Evolutionary conservation across 2,329 filamentous ascomycete genomes (phyloP), one percentile per base, ranked within the genome.

Genomic region (Verticillium tricorpus): DNA sequence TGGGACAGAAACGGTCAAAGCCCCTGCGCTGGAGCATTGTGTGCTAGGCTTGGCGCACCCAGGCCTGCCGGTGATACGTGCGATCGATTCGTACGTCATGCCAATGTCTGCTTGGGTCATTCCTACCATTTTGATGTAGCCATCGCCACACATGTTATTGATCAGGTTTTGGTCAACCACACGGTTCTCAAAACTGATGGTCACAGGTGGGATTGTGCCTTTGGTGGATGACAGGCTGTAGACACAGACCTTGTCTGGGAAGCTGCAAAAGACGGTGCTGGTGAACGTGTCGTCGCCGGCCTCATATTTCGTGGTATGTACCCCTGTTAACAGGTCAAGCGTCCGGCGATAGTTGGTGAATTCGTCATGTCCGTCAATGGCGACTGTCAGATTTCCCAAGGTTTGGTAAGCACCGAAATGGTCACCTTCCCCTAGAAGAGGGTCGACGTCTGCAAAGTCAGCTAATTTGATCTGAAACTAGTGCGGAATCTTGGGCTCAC

Each of bases 341-440:
- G 69, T 71, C 12, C 80, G 67, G n/a, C 69, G 75, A 60, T 82
- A 82, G 3, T 67, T 69, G 3, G 67, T 67, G 8, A 69, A 67
- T 1, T 69, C 61, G 4, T 60, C 63, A 0, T 77, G 61, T 3
- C 70, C 73, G 0, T 71, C 69, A 3, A 82, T 70, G 0, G 65
- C 60, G 0, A 84, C 71, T 0, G 74, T 77, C 1, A 84, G 60
- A 61, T 83, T 83, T 0, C 75, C 81, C 0, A 82, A 68, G 1
- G 81, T 79, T 60, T 74, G 74, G 63, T 79, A 83, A 4, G 74
- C 75, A 14, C 81, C 82, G 59, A 81, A 83, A 45, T 74, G 69
- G 22, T 70, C 67, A 7, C 70, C 67, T 7, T 72, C 71, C 14
- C 78, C 78, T 19, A 80, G 71, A 6, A 83, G 65, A 14, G 70